Base-by-base conservation (phyloP, 2,329 filamentous ascomycete species). In the Orbilia ellipsospora region DNA sequence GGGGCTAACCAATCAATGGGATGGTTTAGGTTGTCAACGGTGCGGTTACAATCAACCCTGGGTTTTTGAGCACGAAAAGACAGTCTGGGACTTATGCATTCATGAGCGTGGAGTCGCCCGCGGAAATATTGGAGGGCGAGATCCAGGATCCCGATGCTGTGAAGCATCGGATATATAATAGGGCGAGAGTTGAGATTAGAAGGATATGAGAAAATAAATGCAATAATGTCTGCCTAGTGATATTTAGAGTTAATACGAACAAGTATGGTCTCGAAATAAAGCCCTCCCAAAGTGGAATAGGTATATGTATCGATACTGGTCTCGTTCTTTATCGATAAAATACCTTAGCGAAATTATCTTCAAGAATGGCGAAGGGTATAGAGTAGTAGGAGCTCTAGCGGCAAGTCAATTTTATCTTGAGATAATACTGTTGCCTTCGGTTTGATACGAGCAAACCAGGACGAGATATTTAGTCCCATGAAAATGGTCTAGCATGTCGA, bases 11-110 rank as follows among this genome's bases (percentile, higher is more conserved):
- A 36, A 36, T 36, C 10, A 6, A 6, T 36, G 44, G 79, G 28
- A 72, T 69, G 65, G 0, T 72, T 1, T 78, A 97, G 93, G 93
- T 97, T 50, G 90, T 98, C 10, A 92, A 97, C 80, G 92, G 90
- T 78, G 93, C 97, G 0, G 83, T 98, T 5, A 89, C 93, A 12
- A 90, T 99, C 80, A 99, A 99, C 81, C 94, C 95, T 0, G 94
- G 95, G 4, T 90, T 89, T 59, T 84, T 97, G 40, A 95, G 93
- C 15, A 97, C 96, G 83, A 89, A 92, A 68, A 90, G 89, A 73
- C 93, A 90, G 0, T 87, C 94, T 0, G 95, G 95, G 4, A 97
- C 93, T 0, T 98, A 91, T 82, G 92, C 93, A 0, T 89, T 90
- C 60, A 87, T 99, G 85, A 88, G 88, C 18, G 83, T 98, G 5